Base-by-base conservation (phyloP, 2,329 filamentous ascomycete genomes). In the Hypoxylon sp. region DNA sequence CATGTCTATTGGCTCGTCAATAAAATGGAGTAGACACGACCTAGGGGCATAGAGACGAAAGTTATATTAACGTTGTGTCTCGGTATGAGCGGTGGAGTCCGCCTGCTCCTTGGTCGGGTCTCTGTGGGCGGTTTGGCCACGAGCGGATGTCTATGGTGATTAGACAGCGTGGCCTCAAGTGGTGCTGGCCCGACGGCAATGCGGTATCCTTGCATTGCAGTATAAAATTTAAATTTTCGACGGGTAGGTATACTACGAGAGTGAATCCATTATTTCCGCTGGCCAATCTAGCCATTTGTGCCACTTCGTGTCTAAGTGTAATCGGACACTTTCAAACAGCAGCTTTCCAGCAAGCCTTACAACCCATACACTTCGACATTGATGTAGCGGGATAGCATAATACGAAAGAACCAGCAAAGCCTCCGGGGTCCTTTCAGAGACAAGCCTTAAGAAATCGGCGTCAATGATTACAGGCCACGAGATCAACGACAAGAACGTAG, bases 201-300 rank as follows among this genome's bases (percentile, higher is more conserved):
- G 26, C 26, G 26, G 5, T 26, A 31, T 2, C 29, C 29, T 31
- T 1, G 29, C 29, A 31, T 31, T 8, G 8, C 1, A 31, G 5
- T 6, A 31, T 8, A 31, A 31, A 31, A 31, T 2, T 6, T 44
- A 19, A 54, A 29, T 19, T 14, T 11, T 13, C 33, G 5, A 13
- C 19, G 33, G 51, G 8, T 29, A 42, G 33, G 8, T 29, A 42
- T 22, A 37, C 42, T 47, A 54, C 8, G 31, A 29, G 13, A 48
- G 13, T n/a, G 37, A 11, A 29, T 61, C 11, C 60, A 67, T 65
- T 44, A 70, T 54, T 19, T 37, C 24, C 54, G 55, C 67, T n/a
- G 67, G 64, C 57, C 57, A 64, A n/a, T 70, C 64, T 24, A 70
- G 53, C 67, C 67, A 70, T 37, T 17, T 33, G n/a, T 70, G 67